Evolutionary conservation across 2,329 filamentous ascomycete species (phyloP).

Genomic region (Diaporthe longicolla): DNA sequence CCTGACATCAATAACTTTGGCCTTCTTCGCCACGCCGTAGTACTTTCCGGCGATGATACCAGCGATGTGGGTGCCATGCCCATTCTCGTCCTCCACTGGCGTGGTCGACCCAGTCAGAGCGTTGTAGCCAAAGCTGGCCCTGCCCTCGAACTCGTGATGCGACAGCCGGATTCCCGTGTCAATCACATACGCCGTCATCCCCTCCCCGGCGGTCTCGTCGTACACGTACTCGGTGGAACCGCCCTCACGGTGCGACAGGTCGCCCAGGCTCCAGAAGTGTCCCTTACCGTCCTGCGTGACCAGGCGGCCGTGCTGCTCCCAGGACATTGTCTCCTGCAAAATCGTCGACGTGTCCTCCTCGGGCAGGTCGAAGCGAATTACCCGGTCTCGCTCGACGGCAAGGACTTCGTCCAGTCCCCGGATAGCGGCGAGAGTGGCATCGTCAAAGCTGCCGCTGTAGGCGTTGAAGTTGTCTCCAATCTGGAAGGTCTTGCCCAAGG

Average conservation of each 20-base stretch:
- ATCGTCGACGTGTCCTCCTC: neutral
- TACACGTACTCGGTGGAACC: constrained; percentile 45
- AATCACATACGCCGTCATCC: constrained; percentile 57
- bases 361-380: constrained; percentile 8
- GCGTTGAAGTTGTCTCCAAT: constrained; percentile 27
- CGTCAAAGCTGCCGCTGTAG: constrained; percentile 29
- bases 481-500: constrained; percentile 16
- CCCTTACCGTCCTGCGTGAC: constrained; percentile 26
- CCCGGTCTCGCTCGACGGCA: constrained; percentile 15
- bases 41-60: constrained; percentile 50
- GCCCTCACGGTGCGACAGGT: constrained; percentile 46
- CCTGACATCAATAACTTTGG: constrained; percentile 52
- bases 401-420: constrained; percentile 7
- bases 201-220: constrained; percentile 46
- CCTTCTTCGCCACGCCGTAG: constrained; percentile 52
- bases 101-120: constrained; percentile 36
- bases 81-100: constrained; percentile 38
- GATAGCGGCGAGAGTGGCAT: constrained; percentile 22
- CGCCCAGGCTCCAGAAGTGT: constrained; percentile 47
- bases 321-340: neutral
- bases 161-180: constrained; percentile 60
- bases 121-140: constrained; percentile 50
- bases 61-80: constrained; percentile 53
- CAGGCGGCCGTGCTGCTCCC: neutral
- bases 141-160: constrained; percentile 52